phyloP scores from a whole-genome alignment of 768 basidiomycete species.

The Cyclocybe cylindracea region DNA sequence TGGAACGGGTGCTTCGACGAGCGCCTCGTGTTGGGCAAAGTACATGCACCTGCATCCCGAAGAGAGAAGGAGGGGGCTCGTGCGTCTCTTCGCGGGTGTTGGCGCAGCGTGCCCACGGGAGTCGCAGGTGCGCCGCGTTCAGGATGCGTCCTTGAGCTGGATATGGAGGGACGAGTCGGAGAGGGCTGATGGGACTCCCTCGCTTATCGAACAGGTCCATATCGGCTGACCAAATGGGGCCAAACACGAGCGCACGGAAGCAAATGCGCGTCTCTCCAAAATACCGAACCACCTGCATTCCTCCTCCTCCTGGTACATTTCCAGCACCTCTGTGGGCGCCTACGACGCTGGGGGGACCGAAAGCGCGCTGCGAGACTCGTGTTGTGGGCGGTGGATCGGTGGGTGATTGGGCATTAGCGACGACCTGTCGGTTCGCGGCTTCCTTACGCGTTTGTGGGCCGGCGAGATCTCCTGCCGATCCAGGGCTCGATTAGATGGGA shows the following conservation, averaged over 20 bases:
- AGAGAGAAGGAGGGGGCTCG: too few relatives aligned
- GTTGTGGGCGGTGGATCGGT: neutral
- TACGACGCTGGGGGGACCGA: neutral
- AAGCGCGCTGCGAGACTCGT: neutral
- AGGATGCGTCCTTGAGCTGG: neutral
- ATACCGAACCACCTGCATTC: neutral
- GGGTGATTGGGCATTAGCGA: neutral
- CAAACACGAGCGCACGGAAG: neutral
- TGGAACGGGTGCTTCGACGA: too few relatives aligned
- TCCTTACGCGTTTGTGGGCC: slow-evolving; percentile 15
- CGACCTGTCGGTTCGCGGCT: slow-evolving; percentile 9
- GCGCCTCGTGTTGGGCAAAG: too few relatives aligned
- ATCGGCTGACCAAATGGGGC: slow-evolving; percentile 11
- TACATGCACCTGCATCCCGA: too few relatives aligned
- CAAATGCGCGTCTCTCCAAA: too few relatives aligned
- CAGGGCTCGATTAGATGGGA: slow-evolving; percentile 22
- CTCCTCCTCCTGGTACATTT: neutral
- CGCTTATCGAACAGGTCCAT: slow-evolving; percentile 16
- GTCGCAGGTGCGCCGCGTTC: slow-evolving; percentile 3
- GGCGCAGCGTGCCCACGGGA: neutral
- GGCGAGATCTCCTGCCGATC: slow-evolving; percentile 33
- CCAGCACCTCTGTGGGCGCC: neutral
- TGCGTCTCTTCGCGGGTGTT: too few relatives aligned
- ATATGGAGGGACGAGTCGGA: slow-evolving; percentile 4
- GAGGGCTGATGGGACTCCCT: slow-evolving; percentile 8